Percentiles rank a stretch among this genome's conserved stretches.
Conservation (phyloP, 1,284 basidiomycete species). For the Malassezia pachydermatis region DNA sequence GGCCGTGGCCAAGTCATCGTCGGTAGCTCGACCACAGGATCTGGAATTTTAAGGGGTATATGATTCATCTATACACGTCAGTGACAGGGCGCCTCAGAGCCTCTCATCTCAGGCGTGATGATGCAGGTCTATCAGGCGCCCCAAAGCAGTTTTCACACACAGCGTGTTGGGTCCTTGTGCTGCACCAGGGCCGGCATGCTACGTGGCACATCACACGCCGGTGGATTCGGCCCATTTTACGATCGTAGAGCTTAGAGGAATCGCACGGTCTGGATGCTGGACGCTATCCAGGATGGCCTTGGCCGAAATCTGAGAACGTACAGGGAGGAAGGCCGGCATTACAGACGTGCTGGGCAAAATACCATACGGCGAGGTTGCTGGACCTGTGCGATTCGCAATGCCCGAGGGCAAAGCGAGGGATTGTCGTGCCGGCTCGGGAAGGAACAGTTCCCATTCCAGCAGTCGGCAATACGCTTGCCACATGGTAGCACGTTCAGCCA, state of each 20-base stretch:
- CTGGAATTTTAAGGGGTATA: conserved; percentile 5
- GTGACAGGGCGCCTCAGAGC: conserved; percentile 11
- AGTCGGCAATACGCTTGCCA: conserved; percentile 18
- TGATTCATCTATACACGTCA: too few species aligned
- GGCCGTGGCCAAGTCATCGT: neutral
- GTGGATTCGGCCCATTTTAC: conserved; percentile 16
- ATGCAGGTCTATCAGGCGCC: conserved; percentile 12
- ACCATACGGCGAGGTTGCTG: conserved; percentile 13
- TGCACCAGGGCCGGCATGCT: neutral
- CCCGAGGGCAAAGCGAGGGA: conserved; percentile 13
- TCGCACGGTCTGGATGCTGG: neutral
- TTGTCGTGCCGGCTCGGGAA: conserved; percentile 20
- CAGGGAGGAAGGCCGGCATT: conserved; percentile 13
- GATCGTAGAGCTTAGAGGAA: conserved; percentile 4
- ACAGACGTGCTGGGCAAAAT: conserved; percentile 7
- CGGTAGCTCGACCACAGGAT: conserved; percentile 3
- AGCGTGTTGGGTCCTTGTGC: neutral
- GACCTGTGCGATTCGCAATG: conserved; percentile 9
- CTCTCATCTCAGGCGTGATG: neutral
- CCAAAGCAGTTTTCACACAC: too few species aligned
- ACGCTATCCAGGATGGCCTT: conserved; percentile 8
- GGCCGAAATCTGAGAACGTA: conserved; percentile 4
- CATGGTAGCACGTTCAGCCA: conserved; percentile 3
- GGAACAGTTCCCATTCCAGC: conserved; percentile 18
- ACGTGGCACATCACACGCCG: conserved; percentile 10